phyloP scores from a whole-genome alignment of 2,329 filamentous ascomycete species.

The Epichloe gansuensis region DNA sequence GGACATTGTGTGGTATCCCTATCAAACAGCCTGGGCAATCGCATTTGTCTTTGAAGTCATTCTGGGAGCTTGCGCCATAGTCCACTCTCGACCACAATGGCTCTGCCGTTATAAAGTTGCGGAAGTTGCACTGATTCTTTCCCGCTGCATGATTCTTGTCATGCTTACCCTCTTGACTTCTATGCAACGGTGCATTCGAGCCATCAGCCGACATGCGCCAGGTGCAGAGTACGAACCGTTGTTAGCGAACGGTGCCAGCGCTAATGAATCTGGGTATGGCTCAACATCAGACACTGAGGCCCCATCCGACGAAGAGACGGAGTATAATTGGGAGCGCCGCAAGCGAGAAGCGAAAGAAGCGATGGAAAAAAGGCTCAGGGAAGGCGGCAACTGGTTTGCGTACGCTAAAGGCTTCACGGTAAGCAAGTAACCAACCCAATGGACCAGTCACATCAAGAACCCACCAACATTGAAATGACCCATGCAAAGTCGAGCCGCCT shows the following conservation, averaged over 20 bases:
- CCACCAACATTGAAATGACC: no score
- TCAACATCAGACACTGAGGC: constrained; percentile 27
- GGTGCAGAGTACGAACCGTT: constrained; percentile 49
- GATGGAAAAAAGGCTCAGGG: constrained; percentile 56
- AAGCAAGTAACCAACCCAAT: constrained; percentile 10
- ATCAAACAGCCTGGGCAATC: constrained; percentile 48
- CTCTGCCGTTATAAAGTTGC: constrained; percentile 11
- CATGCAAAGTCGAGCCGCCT: no score
- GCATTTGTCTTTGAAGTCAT: constrained; percentile 42
- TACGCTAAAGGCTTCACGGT: constrained; percentile 63
- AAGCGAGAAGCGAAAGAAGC: constrained; percentile 41
- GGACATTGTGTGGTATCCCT: constrained; percentile 47
- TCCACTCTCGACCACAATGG: constrained; percentile 1
- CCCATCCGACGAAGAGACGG: constrained; percentile 26
- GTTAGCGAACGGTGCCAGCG: constrained; percentile 24
- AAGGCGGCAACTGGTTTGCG: constrained; percentile 63
- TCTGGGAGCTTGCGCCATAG: constrained; percentile 22
- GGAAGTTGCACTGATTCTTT: constrained; percentile 11
- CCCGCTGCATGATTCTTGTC: constrained; percentile 14
- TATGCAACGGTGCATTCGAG: constrained; percentile 16
- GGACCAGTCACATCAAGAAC: not conserved
- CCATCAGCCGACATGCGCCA: constrained; percentile 11
- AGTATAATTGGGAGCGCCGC: constrained; percentile 41
- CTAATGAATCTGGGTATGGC: constrained; percentile 26
- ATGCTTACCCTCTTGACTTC: constrained; percentile 16